phyloP scores from a whole-genome alignment of 768 basidiomycete genomes.

The Mycena vulgaris region DNA sequence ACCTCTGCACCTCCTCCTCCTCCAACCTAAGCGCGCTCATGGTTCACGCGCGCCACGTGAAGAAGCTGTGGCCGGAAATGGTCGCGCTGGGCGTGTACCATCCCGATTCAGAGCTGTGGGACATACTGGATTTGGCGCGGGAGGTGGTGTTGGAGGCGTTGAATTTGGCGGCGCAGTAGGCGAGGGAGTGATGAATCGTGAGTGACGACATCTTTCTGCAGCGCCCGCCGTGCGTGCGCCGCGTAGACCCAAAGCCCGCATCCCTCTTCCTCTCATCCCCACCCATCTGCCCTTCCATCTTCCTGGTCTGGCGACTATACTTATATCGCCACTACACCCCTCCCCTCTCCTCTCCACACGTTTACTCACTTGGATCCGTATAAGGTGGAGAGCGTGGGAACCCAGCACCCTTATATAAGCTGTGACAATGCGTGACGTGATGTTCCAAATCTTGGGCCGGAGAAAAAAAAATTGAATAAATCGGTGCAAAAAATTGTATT shows the following conservation, averaged over 20 bases:
- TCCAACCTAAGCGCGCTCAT: too few relatives aligned
- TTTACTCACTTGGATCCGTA: too few relatives aligned
- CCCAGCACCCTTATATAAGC: not conserved
- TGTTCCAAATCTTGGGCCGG: conserved; percentile 1
- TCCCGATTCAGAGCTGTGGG: conserved; percentile 66
- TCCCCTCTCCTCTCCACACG: too few relatives aligned
- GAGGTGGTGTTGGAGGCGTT: conserved; percentile 64
- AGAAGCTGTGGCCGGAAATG: not conserved
- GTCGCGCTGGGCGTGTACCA: not conserved
- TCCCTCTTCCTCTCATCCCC: too few relatives aligned
- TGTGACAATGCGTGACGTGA: not conserved
- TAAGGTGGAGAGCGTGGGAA: not conserved
- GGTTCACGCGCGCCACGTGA: too few relatives aligned
- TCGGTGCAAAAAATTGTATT: not conserved
- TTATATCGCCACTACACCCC: too few relatives aligned
- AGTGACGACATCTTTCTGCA: too few relatives aligned
- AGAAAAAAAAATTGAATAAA: conserved; percentile 1
- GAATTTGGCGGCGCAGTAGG: conserved; percentile 49
- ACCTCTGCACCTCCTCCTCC: too few relatives aligned
- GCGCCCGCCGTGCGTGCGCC: not conserved
- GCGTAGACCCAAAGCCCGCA: not conserved
- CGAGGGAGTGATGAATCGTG: too few relatives aligned
- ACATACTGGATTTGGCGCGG: conserved; percentile 68
- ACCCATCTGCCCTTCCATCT: too few relatives aligned
- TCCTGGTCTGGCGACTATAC: too few relatives aligned